Evolutionary conservation across 75 land plant species (phyloP).

Genomic region (Isoetes taiwanensis): DNA sequence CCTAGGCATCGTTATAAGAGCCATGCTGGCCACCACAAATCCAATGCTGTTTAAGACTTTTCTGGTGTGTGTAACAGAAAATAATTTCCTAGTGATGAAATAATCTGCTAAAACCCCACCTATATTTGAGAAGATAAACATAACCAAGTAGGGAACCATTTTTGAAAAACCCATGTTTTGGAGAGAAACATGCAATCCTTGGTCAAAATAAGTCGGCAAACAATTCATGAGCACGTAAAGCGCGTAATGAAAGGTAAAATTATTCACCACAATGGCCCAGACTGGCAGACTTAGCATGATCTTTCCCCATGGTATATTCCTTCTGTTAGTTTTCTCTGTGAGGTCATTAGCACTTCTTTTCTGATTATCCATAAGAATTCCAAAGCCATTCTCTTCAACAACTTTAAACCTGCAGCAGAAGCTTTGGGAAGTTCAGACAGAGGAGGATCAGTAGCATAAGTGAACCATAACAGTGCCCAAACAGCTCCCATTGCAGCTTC

Average conservation of each 20-base stretch:
- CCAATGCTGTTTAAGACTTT: constrained; percentile 62
- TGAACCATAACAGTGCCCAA: constrained; percentile 64
- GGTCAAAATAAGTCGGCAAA: constrained; percentile 78
- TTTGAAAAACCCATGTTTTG: constrained; percentile 75
- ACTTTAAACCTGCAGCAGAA: constrained; percentile 35
- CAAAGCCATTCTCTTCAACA: constrained; percentile 24
- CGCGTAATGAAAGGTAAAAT: constrained; percentile 81
- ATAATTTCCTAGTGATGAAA: constrained; percentile 36
- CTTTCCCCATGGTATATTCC: constrained; percentile 56
- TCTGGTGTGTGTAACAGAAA: constrained; percentile 55
- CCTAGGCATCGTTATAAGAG: constrained; percentile 45
- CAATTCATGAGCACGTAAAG: constrained; percentile 85
- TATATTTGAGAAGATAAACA: constrained; percentile 79
- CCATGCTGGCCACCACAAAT: constrained; percentile 46
- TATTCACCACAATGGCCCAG: constrained; percentile 87
- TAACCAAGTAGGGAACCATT: constrained; percentile 71
- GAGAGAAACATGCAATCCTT: constrained; percentile 48
- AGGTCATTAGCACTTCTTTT: constrained; percentile 10
- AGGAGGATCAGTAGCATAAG: constrained; percentile 52
- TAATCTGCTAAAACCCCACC: constrained; percentile 74
- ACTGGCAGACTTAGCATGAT: constrained; percentile 54
- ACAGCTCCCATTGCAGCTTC: constrained; percentile 50
- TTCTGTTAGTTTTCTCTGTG: too few relatives aligned
- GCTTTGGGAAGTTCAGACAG: constrained; percentile 51
- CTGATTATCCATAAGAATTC: constrained; percentile 7